Evolutionary conservation across 2,329 filamentous ascomycete genomes (phyloP), one percentile per base, ranked within the genome.

Genomic region (Microcyclosporella mali): DNA sequence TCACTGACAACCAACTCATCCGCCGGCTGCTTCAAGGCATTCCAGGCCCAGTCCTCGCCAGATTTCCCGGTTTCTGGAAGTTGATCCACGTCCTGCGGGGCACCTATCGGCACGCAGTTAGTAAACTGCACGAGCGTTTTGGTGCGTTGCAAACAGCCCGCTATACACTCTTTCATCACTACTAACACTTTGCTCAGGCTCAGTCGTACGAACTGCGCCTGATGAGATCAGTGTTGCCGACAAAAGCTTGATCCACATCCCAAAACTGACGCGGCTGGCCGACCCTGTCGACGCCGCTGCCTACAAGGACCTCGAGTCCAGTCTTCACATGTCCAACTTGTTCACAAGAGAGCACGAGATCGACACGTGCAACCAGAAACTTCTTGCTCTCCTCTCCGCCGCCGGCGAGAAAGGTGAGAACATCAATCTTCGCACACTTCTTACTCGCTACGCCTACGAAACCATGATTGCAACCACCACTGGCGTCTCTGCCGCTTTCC

Each of bases 401-500:
- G 42, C 47, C n/a, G 34, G 39, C 12, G 15, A 41, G 15, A 36
- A 38, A 12, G 39, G 37, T 21, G 37, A 40, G 11, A 33, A 21
- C 3, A 30, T 57, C 19, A 40, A 51, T 16, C 2, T 54, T 14
- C 35, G 41, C n/a, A 43, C 42, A 4, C 17, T 51, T 3, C 31
- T 55, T 33, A 36, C 45, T 9, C 46, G 50, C 12, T 53, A 55
- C 27, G 50, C 50, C n/a, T 55, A 46, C 41, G 55, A 57, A 28
- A 37, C 51, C 6, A 48, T 57, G 47, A 35, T 51, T 27, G 39
- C 45, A 7, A 48, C 49, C 17, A 55, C 52, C 14, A 51, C 45
- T 28, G 48, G 49, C 15, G 30, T 53, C 27, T 41, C 12, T 18
- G 47, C 52, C 15, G 50, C 52, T 1, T 55, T 56, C 33, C 40